Base-by-base conservation (phyloP, 345 rosid species). In the Acer saccharum region DNA sequence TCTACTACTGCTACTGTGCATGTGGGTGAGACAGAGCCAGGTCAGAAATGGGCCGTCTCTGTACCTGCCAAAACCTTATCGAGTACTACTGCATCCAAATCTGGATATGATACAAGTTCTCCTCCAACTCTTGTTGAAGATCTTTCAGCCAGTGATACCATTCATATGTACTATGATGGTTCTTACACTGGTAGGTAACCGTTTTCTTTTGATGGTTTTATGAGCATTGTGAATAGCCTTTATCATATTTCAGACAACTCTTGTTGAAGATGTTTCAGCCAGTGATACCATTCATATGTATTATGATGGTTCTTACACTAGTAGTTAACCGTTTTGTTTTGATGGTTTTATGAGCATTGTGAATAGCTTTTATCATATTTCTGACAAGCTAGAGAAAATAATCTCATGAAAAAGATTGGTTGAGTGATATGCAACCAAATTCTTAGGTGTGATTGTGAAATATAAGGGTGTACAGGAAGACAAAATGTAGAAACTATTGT, bases 51-150 rank as follows among this genome's bases (percentile, higher is more conserved):
- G 55, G 60, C 68, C 65, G 70, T 29, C 27, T 64, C 65, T 79
- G 78, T 66, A 78, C 82, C 77, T 64, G 76, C 75, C 71, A 78
- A 79, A 83, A 67, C 18, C 32, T 35, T 54, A 17, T 75, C 81
- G 5, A 81, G 64, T 54, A 58, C 25, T 67, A 35, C 69, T 43
- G 25, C 46, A 32, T 62, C 82, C 35, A 67, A 69, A 25, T 48
- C 84, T 63, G 74, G 71, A 54, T 86, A 79, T 75, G 85, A 81
- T 46, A 64, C 87, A 74, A 77, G 74, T 72, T 80, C 81, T 70
- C 18, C 54, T 65, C 76, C 78, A 52, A 63, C 61, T 71, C 43
- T 21, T 68, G 60, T 57, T 63, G 82, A 84, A 73, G 83, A 63
- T 43, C 41, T 69, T 78, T 79, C 82, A 70, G 52, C 70, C 16